A percentile compares a stretch with the other conserved stretches of the same genome.
phyloP scores from a whole-genome alignment of 805 yeast species.

The Teunomyces pallodes region DNA sequence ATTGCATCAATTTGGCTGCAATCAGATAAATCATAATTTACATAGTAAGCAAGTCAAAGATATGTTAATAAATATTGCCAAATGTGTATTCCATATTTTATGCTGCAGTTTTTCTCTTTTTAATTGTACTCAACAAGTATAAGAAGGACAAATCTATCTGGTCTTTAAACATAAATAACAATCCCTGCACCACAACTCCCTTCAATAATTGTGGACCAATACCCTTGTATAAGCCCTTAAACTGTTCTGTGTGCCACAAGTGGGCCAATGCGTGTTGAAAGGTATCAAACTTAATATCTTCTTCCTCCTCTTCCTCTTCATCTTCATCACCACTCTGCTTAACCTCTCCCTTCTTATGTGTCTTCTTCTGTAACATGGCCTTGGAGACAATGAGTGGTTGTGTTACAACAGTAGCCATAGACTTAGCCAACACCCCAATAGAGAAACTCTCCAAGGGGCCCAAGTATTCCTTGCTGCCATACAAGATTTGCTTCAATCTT shows the following conservation, averaged over 20 bases:
- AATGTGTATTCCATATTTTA: background rate
- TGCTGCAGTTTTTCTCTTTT: conserved; percentile 10
- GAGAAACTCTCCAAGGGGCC: conserved; percentile 64
- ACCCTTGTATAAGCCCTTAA: conserved; percentile 72
- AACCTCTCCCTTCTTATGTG: conserved; percentile 11
- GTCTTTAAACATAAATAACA: conserved; percentile 78
- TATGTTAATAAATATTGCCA: background rate
- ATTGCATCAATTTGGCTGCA: too few species aligned
- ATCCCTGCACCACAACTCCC: conserved; percentile 82
- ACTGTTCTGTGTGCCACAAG: conserved; percentile 62
- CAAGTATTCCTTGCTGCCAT: conserved; percentile 41
- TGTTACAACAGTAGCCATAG: conserved; percentile 74
- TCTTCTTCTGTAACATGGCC: conserved; percentile 67
- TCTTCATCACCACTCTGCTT: conserved; percentile 25
- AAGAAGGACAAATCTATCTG: conserved; percentile 48
- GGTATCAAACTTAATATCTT: conserved; percentile 47
- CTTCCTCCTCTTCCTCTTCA: conserved; percentile 28
- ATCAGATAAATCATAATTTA: too few species aligned
- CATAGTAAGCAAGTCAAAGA: background rate
- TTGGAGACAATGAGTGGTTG: conserved; percentile 86
- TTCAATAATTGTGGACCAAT: conserved; percentile 74
- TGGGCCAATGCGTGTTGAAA: conserved; percentile 64
- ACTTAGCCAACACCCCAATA: conserved; percentile 77
- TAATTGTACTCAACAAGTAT: conserved; percentile 28
- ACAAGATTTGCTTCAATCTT: conserved; percentile 55